These are phyloP conservation scores for Esteya vermicola DNA, from an alignment of 2,329 filamentous ascomycete species.

Conservation along the genomic window DNA sequence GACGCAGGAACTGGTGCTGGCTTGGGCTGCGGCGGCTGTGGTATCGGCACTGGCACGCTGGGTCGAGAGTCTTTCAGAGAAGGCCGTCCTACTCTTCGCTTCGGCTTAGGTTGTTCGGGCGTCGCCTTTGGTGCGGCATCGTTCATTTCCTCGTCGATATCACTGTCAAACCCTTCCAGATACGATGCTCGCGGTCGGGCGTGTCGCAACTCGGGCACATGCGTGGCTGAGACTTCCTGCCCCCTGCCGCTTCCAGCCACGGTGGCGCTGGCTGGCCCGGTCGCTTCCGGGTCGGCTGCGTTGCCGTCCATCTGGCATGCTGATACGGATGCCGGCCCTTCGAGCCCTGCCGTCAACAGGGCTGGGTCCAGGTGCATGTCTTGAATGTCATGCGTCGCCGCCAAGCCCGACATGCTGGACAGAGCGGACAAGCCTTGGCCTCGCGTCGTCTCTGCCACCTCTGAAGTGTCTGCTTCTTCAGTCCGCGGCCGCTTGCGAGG, in stretches of 20 bases:
- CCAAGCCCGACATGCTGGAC: no score
- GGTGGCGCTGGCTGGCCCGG: not conserved
- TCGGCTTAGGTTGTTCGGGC: no score
- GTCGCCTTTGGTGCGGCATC: not conserved
- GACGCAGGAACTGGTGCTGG: conserved; percentile 5
- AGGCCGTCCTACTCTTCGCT: no score
- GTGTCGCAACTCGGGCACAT: conserved; percentile 8
- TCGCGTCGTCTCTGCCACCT: no score
- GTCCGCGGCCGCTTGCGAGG: conserved; percentile 23
- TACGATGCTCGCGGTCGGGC: conserved; percentile 7
- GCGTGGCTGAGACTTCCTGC: not conserved
- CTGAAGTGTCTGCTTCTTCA: conserved; percentile 17
- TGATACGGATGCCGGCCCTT: not conserved
- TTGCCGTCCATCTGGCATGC: not conserved
- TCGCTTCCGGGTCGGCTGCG: conserved; percentile 5
- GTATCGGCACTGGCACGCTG: conserved; percentile 12
- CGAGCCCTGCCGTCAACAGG: conserved; percentile 17
- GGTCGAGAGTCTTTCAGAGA: no score
- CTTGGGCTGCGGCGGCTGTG: no score
- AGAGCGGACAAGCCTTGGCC: no score
- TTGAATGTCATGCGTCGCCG: no score
- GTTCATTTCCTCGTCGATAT: conserved; percentile 3
- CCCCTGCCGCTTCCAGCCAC: not conserved
- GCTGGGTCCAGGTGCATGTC: conserved; percentile 41
- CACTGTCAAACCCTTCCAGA: conserved; percentile 4